A percentile compares a stretch with the other conserved stretches of the same genome.
These are phyloP conservation scores for Mycena vitilis DNA, from an alignment of 768 basidiomycete genomes.

Conservation along the genomic window DNA sequence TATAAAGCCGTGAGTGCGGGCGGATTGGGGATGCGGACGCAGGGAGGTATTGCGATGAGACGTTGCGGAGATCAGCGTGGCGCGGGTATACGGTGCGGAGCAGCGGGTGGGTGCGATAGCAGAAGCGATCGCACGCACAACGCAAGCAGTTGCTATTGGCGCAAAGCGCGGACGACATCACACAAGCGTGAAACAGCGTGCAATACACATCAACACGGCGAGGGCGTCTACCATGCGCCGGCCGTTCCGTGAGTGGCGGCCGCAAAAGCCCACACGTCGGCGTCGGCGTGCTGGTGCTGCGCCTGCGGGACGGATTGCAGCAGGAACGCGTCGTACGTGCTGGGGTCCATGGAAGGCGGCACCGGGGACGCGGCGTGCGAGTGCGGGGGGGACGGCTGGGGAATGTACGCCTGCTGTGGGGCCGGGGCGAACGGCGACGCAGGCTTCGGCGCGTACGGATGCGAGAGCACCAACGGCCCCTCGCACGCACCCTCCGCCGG, in stretches of 20 bases:
- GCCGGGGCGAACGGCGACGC: slow-evolving; percentile 4
- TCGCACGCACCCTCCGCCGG: slow-evolving; percentile 29
- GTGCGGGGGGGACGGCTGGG: slow-evolving; percentile 6
- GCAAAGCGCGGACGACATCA: no score
- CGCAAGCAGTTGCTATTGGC: no score
- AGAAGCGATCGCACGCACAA: no score
- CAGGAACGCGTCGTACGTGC: slow-evolving; percentile 17
- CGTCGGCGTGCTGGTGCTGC: slow-evolving; percentile 16
- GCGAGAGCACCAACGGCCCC: slow-evolving; percentile 30
- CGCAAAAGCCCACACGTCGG: slow-evolving; percentile 19
- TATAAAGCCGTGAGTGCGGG: not conserved
- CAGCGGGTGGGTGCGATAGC: no score
- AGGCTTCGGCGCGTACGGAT: slow-evolving; percentile 25
- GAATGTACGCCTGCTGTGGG: not conserved
- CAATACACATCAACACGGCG: not conserved
- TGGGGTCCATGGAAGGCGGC: slow-evolving; percentile 27
- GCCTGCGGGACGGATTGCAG: not conserved
- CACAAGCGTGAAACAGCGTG: no score
- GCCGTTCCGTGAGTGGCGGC: slow-evolving; percentile 1
- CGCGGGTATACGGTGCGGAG: no score
- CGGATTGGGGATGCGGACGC: not conserved
- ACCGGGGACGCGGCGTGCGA: slow-evolving; percentile 23
- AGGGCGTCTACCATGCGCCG: slow-evolving; percentile 6
- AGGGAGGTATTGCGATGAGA: not conserved
- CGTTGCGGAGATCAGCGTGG: no score